These are phyloP conservation scores for Physcomitrium patens DNA, from an alignment of 225 moss, liverwort and hornwort species.

Conservation along the genomic window DNA sequence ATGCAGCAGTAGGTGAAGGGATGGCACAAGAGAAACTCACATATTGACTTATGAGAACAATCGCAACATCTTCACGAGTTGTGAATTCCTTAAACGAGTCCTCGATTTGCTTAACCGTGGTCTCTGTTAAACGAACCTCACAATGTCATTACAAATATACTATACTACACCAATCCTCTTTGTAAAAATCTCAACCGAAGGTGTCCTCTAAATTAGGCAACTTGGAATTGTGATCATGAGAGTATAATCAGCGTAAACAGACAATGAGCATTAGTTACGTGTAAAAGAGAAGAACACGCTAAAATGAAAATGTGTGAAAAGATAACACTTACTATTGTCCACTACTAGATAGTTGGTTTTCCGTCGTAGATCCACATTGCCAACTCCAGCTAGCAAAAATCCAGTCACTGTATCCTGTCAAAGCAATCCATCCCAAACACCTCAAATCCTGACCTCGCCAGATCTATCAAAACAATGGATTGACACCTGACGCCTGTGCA, in stretches of 20 bases:
- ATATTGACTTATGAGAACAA: conserved; percentile 84
- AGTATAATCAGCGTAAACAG: neutral
- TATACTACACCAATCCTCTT: conserved; percentile 13
- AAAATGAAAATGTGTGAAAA: conserved; percentile 5
- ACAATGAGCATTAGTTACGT: neutral
- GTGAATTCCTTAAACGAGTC: conserved; percentile 88
- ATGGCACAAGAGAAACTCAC: conserved; percentile 43
- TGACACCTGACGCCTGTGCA: too few species aligned
- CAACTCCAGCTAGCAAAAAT: conserved; percentile 91
- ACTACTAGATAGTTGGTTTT: conserved; percentile 96
- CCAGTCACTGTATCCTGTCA: conserved; percentile 96
- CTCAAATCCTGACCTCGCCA: conserved; percentile 5
- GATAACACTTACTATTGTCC: conserved; percentile 68
- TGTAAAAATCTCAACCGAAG: neutral
- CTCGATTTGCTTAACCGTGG: conserved; percentile 77
- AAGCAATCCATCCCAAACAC: conserved; percentile 22
- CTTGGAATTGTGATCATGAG: neutral
- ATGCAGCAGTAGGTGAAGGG: neutral
- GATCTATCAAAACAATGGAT: neutral
- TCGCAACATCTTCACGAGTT: conserved; percentile 73
- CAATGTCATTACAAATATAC: neutral
- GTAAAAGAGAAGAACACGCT: neutral
- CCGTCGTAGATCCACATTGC: conserved; percentile 89
- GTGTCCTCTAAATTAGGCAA: neutral
- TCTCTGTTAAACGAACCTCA: conserved; percentile 49